Conservation (phyloP, 2,329 filamentous ascomycete species). For the Arthrocladium fulminans region DNA sequence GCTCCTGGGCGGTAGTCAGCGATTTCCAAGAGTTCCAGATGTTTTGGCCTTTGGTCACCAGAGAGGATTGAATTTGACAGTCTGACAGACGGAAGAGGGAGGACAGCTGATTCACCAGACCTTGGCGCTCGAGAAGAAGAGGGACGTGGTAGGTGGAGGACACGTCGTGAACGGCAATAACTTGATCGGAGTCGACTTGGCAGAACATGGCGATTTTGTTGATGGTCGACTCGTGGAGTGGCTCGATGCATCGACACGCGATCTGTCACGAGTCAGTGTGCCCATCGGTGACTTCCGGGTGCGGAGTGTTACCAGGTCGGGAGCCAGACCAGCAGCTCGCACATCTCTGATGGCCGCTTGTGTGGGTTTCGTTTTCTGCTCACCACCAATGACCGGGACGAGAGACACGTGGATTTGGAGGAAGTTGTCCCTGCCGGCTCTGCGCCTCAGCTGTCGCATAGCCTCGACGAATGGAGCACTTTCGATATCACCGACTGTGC, state of each 20-base stretch:
- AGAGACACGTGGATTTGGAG: slow-evolving; percentile 82
- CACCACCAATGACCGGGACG: slow-evolving; percentile 64
- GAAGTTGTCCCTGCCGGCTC: slow-evolving; percentile 70
- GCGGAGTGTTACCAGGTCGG: slow-evolving; percentile 51
- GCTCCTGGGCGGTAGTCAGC: slow-evolving; percentile 58
- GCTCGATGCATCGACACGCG: slow-evolving; percentile 78
- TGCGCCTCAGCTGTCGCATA: slow-evolving; percentile 65
- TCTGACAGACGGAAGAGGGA: slow-evolving; percentile 55
- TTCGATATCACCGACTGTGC: slow-evolving; percentile 65
- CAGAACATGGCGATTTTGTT: slow-evolving; percentile 85
- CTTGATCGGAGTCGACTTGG: slow-evolving; percentile 75
- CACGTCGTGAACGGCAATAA: slow-evolving; percentile 80
- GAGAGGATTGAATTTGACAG: slow-evolving; percentile 43
- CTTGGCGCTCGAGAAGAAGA: slow-evolving; percentile 77
- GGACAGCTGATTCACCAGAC: slow-evolving; percentile 59
- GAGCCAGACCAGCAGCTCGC: slow-evolving; percentile 67
- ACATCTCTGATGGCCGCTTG: slow-evolving; percentile 81
- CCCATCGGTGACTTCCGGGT: slow-evolving; percentile 15
- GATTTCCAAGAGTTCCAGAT: slow-evolving; percentile 73
- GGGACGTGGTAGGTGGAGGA: slow-evolving; percentile 90
- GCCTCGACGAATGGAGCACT: slow-evolving; percentile 82
- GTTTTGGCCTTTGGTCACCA: slow-evolving; percentile 54
- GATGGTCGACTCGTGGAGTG: slow-evolving; percentile 64
- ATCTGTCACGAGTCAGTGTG: slow-evolving; percentile 47
- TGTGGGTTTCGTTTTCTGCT: slow-evolving; percentile 96